Conservation (phyloP, 106 monocot species). For the Ottelia alismoides region DNA sequence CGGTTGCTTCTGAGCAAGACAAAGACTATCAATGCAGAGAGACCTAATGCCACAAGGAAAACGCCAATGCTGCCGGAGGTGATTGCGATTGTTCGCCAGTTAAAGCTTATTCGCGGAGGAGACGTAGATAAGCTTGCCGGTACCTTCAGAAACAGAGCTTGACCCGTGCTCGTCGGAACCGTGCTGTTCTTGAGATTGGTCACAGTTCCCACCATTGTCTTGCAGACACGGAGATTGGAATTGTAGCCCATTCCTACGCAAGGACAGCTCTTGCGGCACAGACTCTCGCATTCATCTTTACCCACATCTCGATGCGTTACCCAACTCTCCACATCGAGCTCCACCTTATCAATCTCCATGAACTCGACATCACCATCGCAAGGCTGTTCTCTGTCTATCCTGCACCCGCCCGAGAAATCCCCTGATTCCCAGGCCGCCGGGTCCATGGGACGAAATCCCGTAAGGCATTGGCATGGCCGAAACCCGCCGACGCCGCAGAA, state of each 20-base stretch:
- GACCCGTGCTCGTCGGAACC: background rate
- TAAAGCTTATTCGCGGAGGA: background rate
- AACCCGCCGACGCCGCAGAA: constrained; percentile 17
- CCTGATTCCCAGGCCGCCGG: constrained; percentile 20
- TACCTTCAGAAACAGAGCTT: constrained; percentile 21
- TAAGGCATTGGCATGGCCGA: constrained; percentile 24
- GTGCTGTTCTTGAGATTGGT: constrained; percentile 32
- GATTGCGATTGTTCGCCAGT: constrained; percentile 6
- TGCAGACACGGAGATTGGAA: constrained; percentile 10
- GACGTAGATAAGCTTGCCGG: background rate
- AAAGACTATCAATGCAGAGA: background rate
- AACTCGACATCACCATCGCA: background rate
- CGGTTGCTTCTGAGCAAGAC: too few relatives aligned
- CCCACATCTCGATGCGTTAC: constrained; percentile 1
- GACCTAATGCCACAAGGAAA: background rate
- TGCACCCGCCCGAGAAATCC: constrained; percentile 30
- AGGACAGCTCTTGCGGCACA: constrained; percentile 35
- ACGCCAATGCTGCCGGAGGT: background rate
- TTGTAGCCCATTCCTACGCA: constrained; percentile 34
- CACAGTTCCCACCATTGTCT: constrained; percentile 18
- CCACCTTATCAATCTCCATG: constrained; percentile 10
- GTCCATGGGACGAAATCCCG: constrained; percentile 13
- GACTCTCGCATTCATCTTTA: constrained; percentile 20
- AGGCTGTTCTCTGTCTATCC: background rate
- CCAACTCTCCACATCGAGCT: constrained; percentile 10